Evolutionary conservation across 129 eudicot genomes (phyloP), one percentile per base, ranked within the genome.

Genomic region (Centella asiatica): DNA sequence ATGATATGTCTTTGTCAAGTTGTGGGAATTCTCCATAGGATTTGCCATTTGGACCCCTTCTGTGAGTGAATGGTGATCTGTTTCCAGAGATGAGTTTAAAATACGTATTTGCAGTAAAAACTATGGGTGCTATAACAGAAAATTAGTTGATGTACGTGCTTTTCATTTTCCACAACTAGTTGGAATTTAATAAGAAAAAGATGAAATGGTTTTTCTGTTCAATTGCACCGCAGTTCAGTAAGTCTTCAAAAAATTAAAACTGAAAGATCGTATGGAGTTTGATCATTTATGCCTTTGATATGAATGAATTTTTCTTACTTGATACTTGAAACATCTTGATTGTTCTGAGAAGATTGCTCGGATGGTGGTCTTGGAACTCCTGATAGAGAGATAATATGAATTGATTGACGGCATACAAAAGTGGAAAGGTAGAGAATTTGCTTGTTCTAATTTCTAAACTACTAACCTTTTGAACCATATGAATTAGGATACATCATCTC

Each of bases 21-120:
- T 74, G 57, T 34, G 74, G 17, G 10, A 90, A 26, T 31, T 90
- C 59, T 15, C 37, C 94, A 64, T 86, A 90, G 33, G 89, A 49
- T 76, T 65, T 90, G 18, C 88, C 87, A 66, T 81, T 75, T 24
- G 80, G 85, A 27, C 66, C 80, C 47, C 49, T 81, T 45, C 80
- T 64, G 57, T 78, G 71, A 28, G 70, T 59, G 72, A 90, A 86
- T 13, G 95, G 85, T 14, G 90, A 81, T 86, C 95, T 90, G 78
- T 83, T 75, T 50, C 61, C 51, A 31, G 17, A 34, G 42, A 39
- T 6, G 48, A 67, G 17, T 34, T 22, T 31, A 18, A 18, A 10
- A 18, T 11, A 33, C 7, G 46, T 40, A 15, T 42, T 42, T 42
- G 1, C 29, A 42, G n/a, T 17, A 44, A 44, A 3, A 46, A 7